Percentiles rank a stretch among this genome's conserved stretches.
These are phyloP conservation scores for Colletotrichum aenigma DNA, from an alignment of 2,329 filamentous ascomycete species.

Conservation along the genomic window DNA sequence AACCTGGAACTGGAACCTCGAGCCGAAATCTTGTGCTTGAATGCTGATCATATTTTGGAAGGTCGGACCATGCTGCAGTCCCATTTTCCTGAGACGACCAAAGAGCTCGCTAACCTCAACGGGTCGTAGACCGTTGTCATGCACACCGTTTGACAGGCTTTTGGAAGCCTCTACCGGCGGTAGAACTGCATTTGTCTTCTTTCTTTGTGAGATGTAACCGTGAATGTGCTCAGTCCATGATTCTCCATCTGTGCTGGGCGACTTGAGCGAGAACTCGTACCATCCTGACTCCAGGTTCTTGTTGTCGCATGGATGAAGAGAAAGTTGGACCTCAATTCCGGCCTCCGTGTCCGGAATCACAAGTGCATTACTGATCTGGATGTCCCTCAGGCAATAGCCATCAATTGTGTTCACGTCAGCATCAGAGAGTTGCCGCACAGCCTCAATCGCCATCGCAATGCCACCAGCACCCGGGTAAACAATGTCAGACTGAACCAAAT, in stretches of 20 bases:
- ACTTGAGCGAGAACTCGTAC: constrained; percentile 10
- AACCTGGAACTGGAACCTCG: constrained; percentile 54
- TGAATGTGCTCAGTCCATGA: constrained; percentile 4
- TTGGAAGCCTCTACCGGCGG: neutral
- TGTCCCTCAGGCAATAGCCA: constrained; percentile 21
- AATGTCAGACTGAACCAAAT: constrained; percentile 46
- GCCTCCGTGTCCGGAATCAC: neutral
- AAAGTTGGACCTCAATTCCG: neutral
- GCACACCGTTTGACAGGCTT: constrained; percentile 29
- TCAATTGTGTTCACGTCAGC: neutral
- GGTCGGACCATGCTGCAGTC: neutral
- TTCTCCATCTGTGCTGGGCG: constrained; percentile 48
- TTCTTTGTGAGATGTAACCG: neutral
- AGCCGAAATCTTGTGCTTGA: constrained; percentile 35
- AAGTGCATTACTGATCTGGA: constrained; percentile 20
- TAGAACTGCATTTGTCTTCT: constrained; percentile 23
- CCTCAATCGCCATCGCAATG: constrained; percentile 30
- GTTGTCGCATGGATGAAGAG: neutral
- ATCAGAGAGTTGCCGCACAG: neutral
- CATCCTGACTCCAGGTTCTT: constrained; percentile 2
- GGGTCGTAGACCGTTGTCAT: neutral
- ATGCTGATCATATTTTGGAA: constrained; percentile 1
- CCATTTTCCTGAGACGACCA: constrained; percentile 32
- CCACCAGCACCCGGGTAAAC: constrained; percentile 42
- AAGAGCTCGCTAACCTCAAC: constrained; percentile 51